phyloP scores from a whole-genome alignment of 495 filamentous ascomycete species.

The Neurospora sp. region DNA sequence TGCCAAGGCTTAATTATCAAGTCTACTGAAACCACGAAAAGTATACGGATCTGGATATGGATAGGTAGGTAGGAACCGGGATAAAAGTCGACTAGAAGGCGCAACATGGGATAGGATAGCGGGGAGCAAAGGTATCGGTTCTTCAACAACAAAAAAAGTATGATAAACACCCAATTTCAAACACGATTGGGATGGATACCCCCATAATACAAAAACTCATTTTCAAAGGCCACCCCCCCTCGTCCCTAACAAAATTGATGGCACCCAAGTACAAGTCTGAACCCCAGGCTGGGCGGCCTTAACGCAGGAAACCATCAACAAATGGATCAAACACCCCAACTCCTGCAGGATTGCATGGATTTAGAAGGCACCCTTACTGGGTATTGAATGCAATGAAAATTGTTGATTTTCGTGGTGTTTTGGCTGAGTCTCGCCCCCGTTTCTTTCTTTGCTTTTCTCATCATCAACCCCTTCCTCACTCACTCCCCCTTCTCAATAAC shows the following conservation, averaged over 20 bases:
- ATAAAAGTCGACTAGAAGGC: not conserved
- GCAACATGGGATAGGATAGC: not conserved
- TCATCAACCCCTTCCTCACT: not conserved
- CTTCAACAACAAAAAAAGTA: not conserved
- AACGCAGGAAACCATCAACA: too few relatives aligned
- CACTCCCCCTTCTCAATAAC: conserved; percentile 24
- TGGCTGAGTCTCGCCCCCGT: too few relatives aligned
- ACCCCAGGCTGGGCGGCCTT: too few relatives aligned
- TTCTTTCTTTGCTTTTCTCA: not conserved
- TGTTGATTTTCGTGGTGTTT: too few relatives aligned
- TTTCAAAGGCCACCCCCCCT: not conserved
- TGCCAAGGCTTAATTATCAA: conserved; percentile 25
- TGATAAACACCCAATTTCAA: not conserved
- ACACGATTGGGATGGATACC: not conserved
- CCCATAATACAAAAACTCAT: not conserved
- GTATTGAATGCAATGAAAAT: too few relatives aligned
- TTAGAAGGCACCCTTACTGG: too few relatives aligned
- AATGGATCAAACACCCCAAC: too few relatives aligned
- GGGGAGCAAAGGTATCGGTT: not conserved
- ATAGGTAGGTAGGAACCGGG: not conserved
- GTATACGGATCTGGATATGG: not conserved
- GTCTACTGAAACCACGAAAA: not conserved
- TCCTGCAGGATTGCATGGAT: too few relatives aligned
- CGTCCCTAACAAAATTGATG: too few relatives aligned
- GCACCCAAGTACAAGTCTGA: too few relatives aligned